These are phyloP conservation scores for Epichloe sibirici DNA, from an alignment of 2,329 filamentous ascomycete genomes.

Conservation along the genomic window DNA sequence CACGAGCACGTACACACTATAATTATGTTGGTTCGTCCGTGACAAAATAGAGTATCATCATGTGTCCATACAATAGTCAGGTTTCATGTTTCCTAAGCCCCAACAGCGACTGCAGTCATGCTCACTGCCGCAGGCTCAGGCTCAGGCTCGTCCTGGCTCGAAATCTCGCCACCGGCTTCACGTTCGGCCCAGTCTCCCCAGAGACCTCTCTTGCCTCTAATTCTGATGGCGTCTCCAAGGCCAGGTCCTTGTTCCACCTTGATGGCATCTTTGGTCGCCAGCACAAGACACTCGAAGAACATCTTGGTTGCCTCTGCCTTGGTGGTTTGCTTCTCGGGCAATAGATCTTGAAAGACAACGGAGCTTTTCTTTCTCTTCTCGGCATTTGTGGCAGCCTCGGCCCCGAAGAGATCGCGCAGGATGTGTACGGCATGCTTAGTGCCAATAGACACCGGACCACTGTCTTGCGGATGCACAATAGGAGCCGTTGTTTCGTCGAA, in stretches of 20 bases:
- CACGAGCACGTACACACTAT: neutral
- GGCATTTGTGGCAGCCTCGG: slow-evolving; percentile 54
- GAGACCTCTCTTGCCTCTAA: slow-evolving; percentile 85
- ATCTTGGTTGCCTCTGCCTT: slow-evolving; percentile 95
- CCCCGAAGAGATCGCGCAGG: slow-evolving; percentile 75
- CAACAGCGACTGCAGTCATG: slow-evolving; percentile 24
- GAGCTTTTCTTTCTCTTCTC: slow-evolving; percentile 62
- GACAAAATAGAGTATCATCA: neutral
- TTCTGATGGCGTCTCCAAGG: slow-evolving; percentile 68
- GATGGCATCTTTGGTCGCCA: slow-evolving; percentile 95
- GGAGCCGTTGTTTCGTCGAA: slow-evolving; percentile 73
- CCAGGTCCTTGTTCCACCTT: slow-evolving; percentile 79
- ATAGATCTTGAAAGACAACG: slow-evolving; percentile 81
- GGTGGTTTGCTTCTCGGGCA: slow-evolving; percentile 69
- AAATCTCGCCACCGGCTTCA: slow-evolving; percentile 52
- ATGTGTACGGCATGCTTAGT: slow-evolving; percentile 95
- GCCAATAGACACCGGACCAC: slow-evolving; percentile 74
- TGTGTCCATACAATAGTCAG: slow-evolving; percentile 6
- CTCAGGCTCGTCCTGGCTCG: slow-evolving; percentile 34
- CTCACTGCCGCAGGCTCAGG: slow-evolving; percentile 14
- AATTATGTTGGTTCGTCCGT: slow-evolving; percentile 2
- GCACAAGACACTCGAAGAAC: slow-evolving; percentile 94
- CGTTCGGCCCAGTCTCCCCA: slow-evolving; percentile 95
- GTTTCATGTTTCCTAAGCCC: slow-evolving; percentile 16
- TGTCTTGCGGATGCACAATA: slow-evolving; percentile 68